phyloP scores from a whole-genome alignment of 2,329 filamentous ascomycete species.

The Fragosphaeria purpurea region DNA sequence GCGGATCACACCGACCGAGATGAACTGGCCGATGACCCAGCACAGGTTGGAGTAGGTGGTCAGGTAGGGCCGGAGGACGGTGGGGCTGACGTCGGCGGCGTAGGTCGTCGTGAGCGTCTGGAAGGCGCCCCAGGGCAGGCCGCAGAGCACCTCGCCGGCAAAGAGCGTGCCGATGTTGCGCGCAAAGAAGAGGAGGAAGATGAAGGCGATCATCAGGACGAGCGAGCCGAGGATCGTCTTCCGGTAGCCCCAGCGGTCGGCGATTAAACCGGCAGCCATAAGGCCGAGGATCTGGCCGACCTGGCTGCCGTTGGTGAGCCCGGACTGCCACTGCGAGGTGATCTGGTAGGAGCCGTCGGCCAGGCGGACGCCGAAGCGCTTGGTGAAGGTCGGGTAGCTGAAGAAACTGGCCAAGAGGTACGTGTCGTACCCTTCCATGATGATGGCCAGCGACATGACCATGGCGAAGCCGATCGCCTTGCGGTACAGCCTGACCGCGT shows the following conservation, averaged over 20 bases:
- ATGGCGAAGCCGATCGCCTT: too few relatives aligned
- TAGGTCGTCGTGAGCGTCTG: conserved; percentile 20
- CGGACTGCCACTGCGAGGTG: too few relatives aligned
- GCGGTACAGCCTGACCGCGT: too few relatives aligned
- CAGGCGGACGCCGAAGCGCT: too few relatives aligned
- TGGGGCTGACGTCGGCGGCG: conserved; percentile 39
- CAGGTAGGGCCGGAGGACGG: conserved; percentile 39
- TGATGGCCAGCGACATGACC: too few relatives aligned
- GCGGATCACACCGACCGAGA: conserved; percentile 4
- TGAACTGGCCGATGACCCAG: conserved; percentile 9
- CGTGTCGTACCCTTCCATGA: too few relatives aligned
- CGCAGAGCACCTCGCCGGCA: conserved; percentile 34
- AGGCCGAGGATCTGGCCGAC: conserved; percentile 47
- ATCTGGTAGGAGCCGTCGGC: too few relatives aligned
- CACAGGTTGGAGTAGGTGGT: conserved; percentile 35
- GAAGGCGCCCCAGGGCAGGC: conserved; percentile 9
- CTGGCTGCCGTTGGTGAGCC: too few relatives aligned
- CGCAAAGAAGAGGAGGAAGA: conserved; percentile 46
- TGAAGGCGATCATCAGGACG: conserved; percentile 35
- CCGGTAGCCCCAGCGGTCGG: conserved; percentile 41
- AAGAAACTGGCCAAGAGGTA: too few relatives aligned
- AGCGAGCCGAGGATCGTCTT: conserved; percentile 39
- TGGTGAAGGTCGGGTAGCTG: too few relatives aligned
- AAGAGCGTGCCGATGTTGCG: conserved; percentile 35
- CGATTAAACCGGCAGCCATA: conserved; percentile 40